Conservation (phyloP, 75 land plant genomes). For the Chamaecyparis obtusa region DNA sequence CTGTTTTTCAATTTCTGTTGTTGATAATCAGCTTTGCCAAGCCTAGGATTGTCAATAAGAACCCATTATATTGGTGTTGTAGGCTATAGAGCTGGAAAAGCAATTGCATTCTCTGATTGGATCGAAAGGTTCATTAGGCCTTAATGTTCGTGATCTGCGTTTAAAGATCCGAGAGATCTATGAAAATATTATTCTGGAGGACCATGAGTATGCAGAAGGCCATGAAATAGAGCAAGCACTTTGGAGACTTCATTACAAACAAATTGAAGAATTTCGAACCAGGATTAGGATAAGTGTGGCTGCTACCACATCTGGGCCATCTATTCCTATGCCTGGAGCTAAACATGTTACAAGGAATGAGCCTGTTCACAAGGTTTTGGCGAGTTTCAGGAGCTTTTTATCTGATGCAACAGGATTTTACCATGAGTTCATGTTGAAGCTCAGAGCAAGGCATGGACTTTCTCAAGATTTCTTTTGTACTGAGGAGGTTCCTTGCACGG, state of each 20-base stretch:
- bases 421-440: conserved; percentile 27
- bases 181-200: conserved; percentile 34
- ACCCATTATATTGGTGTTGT: neutral
- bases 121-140: conserved; percentile 48
- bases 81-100: conserved; percentile 65
- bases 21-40: neutral
- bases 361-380: conserved; percentile 20
- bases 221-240: conserved; percentile 45
- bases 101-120: conserved; percentile 42
- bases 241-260: conserved; percentile 60
- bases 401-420: conserved; percentile 41
- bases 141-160: conserved; percentile 34
- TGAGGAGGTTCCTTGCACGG: neutral
- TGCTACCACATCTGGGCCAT: conserved; percentile 16
- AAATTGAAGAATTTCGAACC: conserved; percentile 53
- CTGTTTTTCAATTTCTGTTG: neutral
- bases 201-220: conserved; percentile 24
- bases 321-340: conserved; percentile 27
- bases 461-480: conserved; percentile 29
- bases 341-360: conserved; percentile 36
- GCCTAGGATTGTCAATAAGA: neutral
- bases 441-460: conserved; percentile 33
- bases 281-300: conserved; percentile 18
- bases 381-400: conserved; percentile 39
- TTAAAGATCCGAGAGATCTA: conserved; percentile 28